phyloP scores from a whole-genome alignment of 1,139 yeast species.

The Nadsonia commutata region DNA sequence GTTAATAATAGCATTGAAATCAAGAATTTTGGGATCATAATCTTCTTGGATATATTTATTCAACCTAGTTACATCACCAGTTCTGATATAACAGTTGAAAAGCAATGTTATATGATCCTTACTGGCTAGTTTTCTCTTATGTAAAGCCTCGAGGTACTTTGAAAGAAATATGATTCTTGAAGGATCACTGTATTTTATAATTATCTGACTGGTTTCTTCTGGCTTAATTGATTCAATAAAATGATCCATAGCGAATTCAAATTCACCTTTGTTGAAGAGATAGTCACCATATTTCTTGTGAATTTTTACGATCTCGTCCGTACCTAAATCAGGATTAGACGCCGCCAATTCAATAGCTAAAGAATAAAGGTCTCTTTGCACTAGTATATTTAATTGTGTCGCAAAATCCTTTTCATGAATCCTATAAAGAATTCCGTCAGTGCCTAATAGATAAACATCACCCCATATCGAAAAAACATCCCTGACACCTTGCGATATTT shows the following conservation, averaged over 20 bases:
- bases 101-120: constrained; percentile 73
- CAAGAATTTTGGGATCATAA: constrained; percentile 31
- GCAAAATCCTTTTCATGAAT: constrained; percentile 52
- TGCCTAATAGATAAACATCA: constrained; percentile 44
- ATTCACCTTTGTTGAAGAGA: constrained; percentile 50
- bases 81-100: constrained; percentile 70
- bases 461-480: constrained; percentile 42
- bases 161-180: constrained; percentile 57
- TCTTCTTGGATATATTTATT: constrained; percentile 37
- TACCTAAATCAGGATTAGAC: constrained; percentile 27
- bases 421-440: constrained; percentile 63
- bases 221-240: constrained; percentile 41
- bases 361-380: constrained; percentile 56
- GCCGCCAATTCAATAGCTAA: constrained; percentile 59
- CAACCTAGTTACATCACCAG: constrained; percentile 47
- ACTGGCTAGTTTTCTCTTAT: constrained; percentile 39
- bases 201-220: constrained; percentile 52
- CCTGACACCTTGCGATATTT: constrained; percentile 48
- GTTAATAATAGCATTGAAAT: constrained; percentile 54
- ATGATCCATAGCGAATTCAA: constrained; percentile 53
- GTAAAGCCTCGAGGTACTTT: constrained; percentile 46
- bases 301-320: constrained; percentile 33
- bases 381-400: constrained; percentile 55
- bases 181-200: constrained; percentile 74
- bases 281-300: constrained; percentile 58